Conservation (phyloP, 1,139 yeast species). For the Lizanozyma gosingica region DNA sequence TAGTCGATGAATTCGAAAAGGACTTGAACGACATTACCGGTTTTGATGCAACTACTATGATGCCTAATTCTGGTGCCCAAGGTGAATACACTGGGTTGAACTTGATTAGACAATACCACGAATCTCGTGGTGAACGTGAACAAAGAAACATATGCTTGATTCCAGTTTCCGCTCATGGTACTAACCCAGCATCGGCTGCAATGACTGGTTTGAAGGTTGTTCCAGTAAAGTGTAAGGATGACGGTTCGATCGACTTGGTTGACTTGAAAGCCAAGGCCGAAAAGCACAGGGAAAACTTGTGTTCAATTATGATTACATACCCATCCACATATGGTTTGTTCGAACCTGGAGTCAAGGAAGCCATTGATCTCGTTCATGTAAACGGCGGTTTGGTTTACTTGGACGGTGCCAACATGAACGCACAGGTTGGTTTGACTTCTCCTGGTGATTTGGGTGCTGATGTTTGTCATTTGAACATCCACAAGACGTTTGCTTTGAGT, state of each 20-base stretch:
- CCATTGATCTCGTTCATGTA: slow-evolving; percentile 74
- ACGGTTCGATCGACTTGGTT: slow-evolving; percentile 77
- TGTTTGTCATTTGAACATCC: slow-evolving; percentile 93
- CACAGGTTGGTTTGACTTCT: slow-evolving; percentile 93
- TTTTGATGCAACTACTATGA: slow-evolving; percentile 80
- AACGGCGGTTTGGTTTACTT: slow-evolving; percentile 93
- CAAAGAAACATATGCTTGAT: slow-evolving; percentile 82
- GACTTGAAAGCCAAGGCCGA: slow-evolving; percentile 72
- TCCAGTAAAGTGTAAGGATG: slow-evolving; percentile 74
- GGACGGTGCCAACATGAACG: slow-evolving; percentile 99
- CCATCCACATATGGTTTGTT: slow-evolving; percentile 96
- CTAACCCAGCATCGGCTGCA: slow-evolving; percentile 97
- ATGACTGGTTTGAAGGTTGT: slow-evolving; percentile 95
- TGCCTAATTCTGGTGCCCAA: slow-evolving; percentile 98
- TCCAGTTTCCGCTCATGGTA: slow-evolving; percentile 97
- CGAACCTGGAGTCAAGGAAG: slow-evolving; percentile 82
- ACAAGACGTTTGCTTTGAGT: slow-evolving; percentile 94
- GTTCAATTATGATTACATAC: slow-evolving; percentile 93
- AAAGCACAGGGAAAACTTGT: slow-evolving; percentile 59
- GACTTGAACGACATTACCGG: slow-evolving; percentile 95
- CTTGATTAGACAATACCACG: slow-evolving; percentile 72
- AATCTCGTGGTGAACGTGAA: slow-evolving; percentile 55
- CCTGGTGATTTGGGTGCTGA: slow-evolving; percentile 99
- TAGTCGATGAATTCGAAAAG: slow-evolving; percentile 66
- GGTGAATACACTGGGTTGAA: slow-evolving; percentile 95